Percentiles rank a stretch among this genome's conserved stretches.
These are phyloP conservation scores for Cyphellophora attinorum DNA, from an alignment of 2,329 filamentous ascomycete species.

Conservation along the genomic window DNA sequence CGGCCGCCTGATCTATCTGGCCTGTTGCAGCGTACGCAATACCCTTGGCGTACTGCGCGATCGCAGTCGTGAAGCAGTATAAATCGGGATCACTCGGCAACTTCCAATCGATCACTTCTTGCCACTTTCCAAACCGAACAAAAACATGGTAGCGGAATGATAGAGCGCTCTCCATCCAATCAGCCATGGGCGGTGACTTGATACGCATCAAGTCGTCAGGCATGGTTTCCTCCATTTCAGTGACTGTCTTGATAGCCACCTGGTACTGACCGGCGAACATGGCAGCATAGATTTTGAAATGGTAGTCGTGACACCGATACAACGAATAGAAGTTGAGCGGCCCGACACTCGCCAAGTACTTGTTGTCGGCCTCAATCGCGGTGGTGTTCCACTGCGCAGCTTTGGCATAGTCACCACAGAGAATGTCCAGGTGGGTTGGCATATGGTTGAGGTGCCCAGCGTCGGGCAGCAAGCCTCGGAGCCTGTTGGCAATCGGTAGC, in stretches of 20 bases:
- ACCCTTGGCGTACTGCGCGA: conserved; percentile 58
- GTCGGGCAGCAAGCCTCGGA: conserved; percentile 59
- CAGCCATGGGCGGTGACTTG: conserved; percentile 63
- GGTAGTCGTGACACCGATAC: conserved; percentile 65
- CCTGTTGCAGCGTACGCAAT: conserved; percentile 55
- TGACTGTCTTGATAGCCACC: conserved; percentile 52
- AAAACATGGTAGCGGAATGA: conserved; percentile 59
- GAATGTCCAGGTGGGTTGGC: conserved; percentile 67
- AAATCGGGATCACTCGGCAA: conserved; percentile 50
- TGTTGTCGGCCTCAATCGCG: conserved; percentile 59
- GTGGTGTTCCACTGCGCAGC: conserved; percentile 58
- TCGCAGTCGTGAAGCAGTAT: conserved; percentile 61
- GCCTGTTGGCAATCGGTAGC: conserved; percentile 48
- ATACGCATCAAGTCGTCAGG: conserved; percentile 55
- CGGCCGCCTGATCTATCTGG: conserved; percentile 44
- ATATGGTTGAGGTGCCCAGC: conserved; percentile 65
- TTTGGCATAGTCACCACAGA: conserved; percentile 60
- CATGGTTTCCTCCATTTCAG: conserved; percentile 51
- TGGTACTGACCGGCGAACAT: conserved; percentile 63
- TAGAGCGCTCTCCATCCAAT: conserved; percentile 66
- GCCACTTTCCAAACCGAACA: conserved; percentile 65
- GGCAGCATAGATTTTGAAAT: conserved; percentile 66
- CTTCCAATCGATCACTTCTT: conserved; percentile 49
- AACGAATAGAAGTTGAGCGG: conserved; percentile 65
- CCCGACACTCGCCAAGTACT: conserved; percentile 51